Evolutionary conservation across 495 filamentous ascomycete species (phyloP), one percentile per base, ranked within the genome.

Genomic region (Usnea hakonensis): DNA sequence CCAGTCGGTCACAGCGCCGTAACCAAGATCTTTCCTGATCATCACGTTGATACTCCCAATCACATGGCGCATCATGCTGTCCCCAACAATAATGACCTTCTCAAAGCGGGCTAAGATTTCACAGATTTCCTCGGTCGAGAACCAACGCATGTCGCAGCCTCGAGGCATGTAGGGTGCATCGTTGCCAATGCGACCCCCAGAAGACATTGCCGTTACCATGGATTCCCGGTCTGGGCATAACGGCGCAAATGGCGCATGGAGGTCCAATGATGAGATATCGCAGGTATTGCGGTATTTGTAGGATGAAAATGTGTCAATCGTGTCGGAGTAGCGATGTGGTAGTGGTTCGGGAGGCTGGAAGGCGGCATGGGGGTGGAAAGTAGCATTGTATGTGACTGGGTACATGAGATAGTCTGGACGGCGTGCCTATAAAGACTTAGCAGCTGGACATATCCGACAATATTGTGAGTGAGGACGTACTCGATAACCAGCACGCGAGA

Each of bases 21-120:
- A 82, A 33, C 79, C 79, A 55, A 82, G 56, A 66, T 82, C 75
- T 65, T 78, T 75, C 28, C 79, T 70, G 38, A 82, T 63, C 37
- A 81, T 60, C 30, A 82, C 75, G 61, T 82, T 82, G 56, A 82
- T 66, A 40, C 77, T 78, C 16, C 79, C 79, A 52, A 81, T 76
- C 17, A 81, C 72, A 67, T 82, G 79, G 54, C 79, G 73, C 63
- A 82, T 70, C 79, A 82, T 82, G 44, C 77, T 81, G 65, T 82
- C 79, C 32, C 79, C 79, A 23, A 78, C 64, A 21, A 82, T 67
- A 40, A 81, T 69, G 46, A 82, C 75, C 57, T 79, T 79, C 28
- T 78, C 74, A 50, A 79, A 82, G 10, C 78, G 69, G 21, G 70
- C 69, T 21, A 81, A 57, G 40, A 80, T 79, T 50, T 78, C 73